Conservation (phyloP, 768 basidiomycete species). For the Amylocystis lapponica region DNA sequence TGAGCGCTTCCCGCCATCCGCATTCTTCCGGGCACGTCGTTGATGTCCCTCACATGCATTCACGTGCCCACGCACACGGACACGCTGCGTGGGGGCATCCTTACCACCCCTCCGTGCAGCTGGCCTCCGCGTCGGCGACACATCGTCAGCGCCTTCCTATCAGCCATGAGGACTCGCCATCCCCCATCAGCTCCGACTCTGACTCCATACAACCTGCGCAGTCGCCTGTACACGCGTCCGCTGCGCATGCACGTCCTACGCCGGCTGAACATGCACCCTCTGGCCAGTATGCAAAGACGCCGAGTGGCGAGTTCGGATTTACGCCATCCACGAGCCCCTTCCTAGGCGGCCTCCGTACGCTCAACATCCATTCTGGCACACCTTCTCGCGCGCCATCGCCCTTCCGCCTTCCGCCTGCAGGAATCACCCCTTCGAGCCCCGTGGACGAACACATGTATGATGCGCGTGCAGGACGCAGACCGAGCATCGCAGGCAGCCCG, state of each 20-base stretch:
- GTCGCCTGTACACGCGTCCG: slow-evolving; percentile 25
- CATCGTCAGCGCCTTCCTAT: slow-evolving; percentile 16
- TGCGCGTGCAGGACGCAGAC: slow-evolving; percentile 17
- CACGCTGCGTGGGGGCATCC: slow-evolving; percentile 35
- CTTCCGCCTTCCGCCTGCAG: slow-evolving; percentile 52
- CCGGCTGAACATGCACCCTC: slow-evolving; percentile 26
- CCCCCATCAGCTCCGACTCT: slow-evolving; percentile 67
- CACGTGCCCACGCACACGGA: slow-evolving; percentile 27
- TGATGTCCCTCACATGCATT: slow-evolving; percentile 33
- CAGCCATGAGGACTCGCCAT: slow-evolving; percentile 57
- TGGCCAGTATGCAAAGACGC: slow-evolving; percentile 12
- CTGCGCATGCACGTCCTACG: slow-evolving; percentile 24
- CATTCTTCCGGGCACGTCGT: slow-evolving; percentile 25
- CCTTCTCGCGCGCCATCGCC: slow-evolving; percentile 72
- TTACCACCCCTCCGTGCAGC: slow-evolving; percentile 35
- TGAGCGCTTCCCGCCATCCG: slow-evolving; percentile 34
- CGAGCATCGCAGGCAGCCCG: slow-evolving; percentile 34
- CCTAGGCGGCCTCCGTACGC: slow-evolving; percentile 68
- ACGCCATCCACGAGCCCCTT: slow-evolving; percentile 79
- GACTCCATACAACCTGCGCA: slow-evolving; percentile 31
- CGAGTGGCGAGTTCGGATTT: slow-evolving; percentile 31
- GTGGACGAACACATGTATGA: slow-evolving; percentile 14
- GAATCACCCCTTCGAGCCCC: slow-evolving; percentile 26
- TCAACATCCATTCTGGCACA: slow-evolving; percentile 67
- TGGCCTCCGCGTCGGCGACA: slow-evolving; percentile 28